These are phyloP conservation scores for Pterulicium gracile DNA, from an alignment of 1,284 basidiomycete genomes.

Conservation along the genomic window DNA sequence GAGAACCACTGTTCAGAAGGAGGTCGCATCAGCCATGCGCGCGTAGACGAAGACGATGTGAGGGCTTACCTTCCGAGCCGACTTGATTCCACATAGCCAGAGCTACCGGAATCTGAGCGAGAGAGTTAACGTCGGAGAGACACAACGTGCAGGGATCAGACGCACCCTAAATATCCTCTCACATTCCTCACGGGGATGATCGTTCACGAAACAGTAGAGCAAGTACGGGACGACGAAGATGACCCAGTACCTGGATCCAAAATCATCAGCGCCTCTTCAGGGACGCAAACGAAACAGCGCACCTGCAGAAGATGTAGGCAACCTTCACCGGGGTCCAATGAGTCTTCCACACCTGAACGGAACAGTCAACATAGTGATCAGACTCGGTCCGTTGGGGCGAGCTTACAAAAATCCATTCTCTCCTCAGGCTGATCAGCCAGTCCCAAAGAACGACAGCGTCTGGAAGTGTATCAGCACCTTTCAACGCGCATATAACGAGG, in stretches of 20 bases:
- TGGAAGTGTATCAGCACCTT: conserved; percentile 23
- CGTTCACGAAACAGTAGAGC: conserved; percentile 56
- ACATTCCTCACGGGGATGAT: conserved; percentile 52
- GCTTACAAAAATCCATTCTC: conserved; percentile 66
- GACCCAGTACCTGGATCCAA: conserved; percentile 56
- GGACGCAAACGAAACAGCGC: conserved; percentile 13
- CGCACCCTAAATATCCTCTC: conserved; percentile 54
- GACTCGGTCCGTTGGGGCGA: conserved; percentile 9
- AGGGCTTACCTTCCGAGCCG: conserved; percentile 52
- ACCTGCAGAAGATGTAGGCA: conserved; percentile 74
- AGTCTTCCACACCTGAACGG: conserved; percentile 68
- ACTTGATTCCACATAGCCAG: conserved; percentile 81
- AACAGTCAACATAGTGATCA: conserved; percentile 8
- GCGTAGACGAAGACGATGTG: conserved; percentile 8
- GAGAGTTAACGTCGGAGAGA: conserved; percentile 8
- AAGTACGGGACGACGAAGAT: conserved; percentile 65
- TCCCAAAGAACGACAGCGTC: conserved; percentile 75
- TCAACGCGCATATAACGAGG: conserved; percentile 12
- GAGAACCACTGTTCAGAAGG: conserved; percentile 43
- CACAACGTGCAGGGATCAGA: conserved; percentile 8
- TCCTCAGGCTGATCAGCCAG: conserved; percentile 64
- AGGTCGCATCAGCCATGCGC: conserved; percentile 7
- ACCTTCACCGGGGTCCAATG: conserved; percentile 72
- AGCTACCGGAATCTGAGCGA: conserved; percentile 54
- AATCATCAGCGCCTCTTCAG: conserved; percentile 13